phyloP scores from a whole-genome alignment of 2,329 filamentous ascomycete species.

The Orbilia brochopaga region DNA sequence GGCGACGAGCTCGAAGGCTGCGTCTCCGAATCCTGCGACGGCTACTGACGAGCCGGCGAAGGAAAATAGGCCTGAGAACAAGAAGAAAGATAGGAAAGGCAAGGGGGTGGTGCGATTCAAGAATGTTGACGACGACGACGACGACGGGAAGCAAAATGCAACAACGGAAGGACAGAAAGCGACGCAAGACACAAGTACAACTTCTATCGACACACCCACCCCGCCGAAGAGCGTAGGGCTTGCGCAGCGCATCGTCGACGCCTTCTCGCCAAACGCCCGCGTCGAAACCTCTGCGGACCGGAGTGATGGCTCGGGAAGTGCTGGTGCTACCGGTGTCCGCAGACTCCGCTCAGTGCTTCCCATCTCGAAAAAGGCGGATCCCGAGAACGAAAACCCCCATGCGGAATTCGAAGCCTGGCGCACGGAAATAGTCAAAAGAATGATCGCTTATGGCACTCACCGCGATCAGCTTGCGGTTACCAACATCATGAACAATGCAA shows the following conservation, averaged over 20 bases:
- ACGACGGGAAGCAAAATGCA: too few relatives aligned
- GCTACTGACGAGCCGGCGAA: conserved; percentile 33
- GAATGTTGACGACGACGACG: conserved; percentile 1
- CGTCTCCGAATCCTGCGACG: conserved; percentile 46
- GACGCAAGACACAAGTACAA: too few relatives aligned
- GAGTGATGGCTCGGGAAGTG: conserved; percentile 15
- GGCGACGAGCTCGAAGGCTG: conserved; percentile 30
- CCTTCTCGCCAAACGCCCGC: not conserved
- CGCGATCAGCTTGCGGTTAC: conserved; percentile 35
- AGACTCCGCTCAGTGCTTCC: conserved; percentile 2
- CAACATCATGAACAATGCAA: conserved; percentile 29
- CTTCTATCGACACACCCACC: too few relatives aligned
- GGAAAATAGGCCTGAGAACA: conserved; percentile 12
- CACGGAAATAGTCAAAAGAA: conserved; percentile 23
- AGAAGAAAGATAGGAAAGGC: conserved; percentile 17
- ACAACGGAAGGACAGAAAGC: too few relatives aligned
- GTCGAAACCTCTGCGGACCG: not conserved
- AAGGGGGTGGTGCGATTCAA: too few relatives aligned
- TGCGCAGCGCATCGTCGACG: not conserved
- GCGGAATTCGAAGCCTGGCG: not conserved
- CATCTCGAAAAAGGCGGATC: conserved; percentile 1
- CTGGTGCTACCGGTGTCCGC: not conserved
- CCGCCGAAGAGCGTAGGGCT: too few relatives aligned
- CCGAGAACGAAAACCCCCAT: not conserved
- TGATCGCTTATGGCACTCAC: conserved; percentile 31